Percentiles rank a stretch among this genome's conserved stretches.
These are phyloP conservation scores for Neofusicoccum cordaticola DNA, from an alignment of 2,329 filamentous ascomycete genomes.

Conservation along the genomic window DNA sequence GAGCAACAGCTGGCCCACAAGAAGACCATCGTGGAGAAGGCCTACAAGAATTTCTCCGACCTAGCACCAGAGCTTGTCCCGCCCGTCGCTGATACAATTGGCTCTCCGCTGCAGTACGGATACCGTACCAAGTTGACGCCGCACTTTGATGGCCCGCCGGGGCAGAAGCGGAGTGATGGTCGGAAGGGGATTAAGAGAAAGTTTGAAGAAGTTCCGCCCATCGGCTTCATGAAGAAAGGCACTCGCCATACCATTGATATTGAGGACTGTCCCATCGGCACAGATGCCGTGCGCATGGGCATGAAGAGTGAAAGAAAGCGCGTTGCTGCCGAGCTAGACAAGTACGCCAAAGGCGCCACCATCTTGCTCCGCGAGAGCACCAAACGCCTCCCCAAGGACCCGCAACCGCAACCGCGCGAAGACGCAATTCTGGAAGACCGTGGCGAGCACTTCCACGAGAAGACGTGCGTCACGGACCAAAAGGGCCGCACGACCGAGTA, in stretches of 20 bases:
- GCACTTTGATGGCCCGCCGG: conserved; percentile 80
- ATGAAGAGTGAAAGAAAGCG: conserved; percentile 75
- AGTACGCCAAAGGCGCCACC: conserved; percentile 80
- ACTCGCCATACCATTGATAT: conserved; percentile 80
- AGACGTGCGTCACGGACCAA: conserved; percentile 83
- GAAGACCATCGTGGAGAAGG: conserved; percentile 81
- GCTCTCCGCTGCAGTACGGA: conserved; percentile 83
- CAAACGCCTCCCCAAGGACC: conserved; percentile 50
- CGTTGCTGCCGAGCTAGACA: conserved; percentile 66
- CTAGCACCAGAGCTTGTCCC: conserved; percentile 74
- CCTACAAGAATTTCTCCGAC: conserved; percentile 86
- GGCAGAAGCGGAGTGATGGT: conserved; percentile 46
- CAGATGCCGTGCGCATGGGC: conserved; percentile 75
- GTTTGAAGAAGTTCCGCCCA: conserved; percentile 67
- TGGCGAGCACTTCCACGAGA: conserved; percentile 68
- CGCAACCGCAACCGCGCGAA: conserved; percentile 22
- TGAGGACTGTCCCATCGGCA: conserved; percentile 95
- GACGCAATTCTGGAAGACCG: conserved; percentile 45
- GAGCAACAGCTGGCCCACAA: conserved; percentile 82
- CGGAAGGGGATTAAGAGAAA: conserved; percentile 52
- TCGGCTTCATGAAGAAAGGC: conserved; percentile 91
- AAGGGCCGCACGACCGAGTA: conserved; percentile 85
- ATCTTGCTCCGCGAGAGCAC: conserved; percentile 87
- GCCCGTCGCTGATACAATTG: conserved; percentile 76
- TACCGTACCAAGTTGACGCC: conserved; percentile 97